Evolutionary conservation across 495 filamentous ascomycete species (phyloP), one percentile per base, ranked within the genome.

Genomic region (Aspergillus funiculosus): DNA sequence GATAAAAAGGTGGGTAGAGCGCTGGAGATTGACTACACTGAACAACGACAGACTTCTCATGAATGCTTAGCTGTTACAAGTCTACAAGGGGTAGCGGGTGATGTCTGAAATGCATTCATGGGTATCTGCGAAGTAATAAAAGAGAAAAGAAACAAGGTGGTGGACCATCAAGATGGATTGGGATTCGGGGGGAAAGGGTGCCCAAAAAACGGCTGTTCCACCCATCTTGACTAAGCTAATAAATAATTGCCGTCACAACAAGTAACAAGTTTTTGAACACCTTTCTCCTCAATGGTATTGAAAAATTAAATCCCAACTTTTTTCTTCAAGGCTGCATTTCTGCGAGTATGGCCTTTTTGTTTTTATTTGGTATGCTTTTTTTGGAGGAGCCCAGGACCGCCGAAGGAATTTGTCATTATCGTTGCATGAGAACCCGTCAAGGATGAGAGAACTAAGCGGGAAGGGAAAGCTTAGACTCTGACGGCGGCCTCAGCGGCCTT

Each of bases 401-500:
- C 39, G 37, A 25, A 48, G 45, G 11, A 37, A 36, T 42, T 13
- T 28, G 46, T 51, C 53, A 56, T 57, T 46, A 50, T 48, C 47
- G 47, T 52, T 43, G 26, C n/a, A n/a, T n/a, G n/a, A n/a, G n/a
- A 46, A 42, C 43, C 48, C 40, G 40, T 44, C 43, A 43, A 41
- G 25, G 13, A 37, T 19, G 18, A 17, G 14, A 37, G 29, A 19
- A 20, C 31, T 46, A 47, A 46, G 27, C 40, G 42, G 27, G 32
- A 14, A 21, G 19, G 21, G 9, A n/a, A 40, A 54, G 57, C 57
- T 76, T 94, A 97, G 73, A 99, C 89, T 80, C 95, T 95, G 84
- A 97, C 86, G 58, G 90, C 88, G 48, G 66, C 67, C 69, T 96
- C 92, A 52, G 92, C 60, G 58, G 89, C 87, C 82, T 95, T 95